phyloP scores from a whole-genome alignment of 2,329 filamentous ascomycete species.

The Aureobasidium uvarum region DNA sequence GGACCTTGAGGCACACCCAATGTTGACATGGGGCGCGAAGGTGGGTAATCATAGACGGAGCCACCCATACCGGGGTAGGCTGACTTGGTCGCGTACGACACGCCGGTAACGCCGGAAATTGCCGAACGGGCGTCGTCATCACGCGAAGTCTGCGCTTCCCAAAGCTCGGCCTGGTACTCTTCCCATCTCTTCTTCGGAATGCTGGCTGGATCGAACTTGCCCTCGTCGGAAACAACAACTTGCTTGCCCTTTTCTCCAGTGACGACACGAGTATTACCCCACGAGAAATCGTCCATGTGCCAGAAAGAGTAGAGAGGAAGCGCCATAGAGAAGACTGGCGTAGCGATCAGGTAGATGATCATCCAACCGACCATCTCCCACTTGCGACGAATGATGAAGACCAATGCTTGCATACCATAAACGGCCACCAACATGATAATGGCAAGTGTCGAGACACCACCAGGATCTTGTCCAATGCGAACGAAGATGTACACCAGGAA shows the following conservation, averaged over 20 bases:
- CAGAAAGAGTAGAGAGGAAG: conserved; percentile 95
- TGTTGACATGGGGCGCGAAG: conserved; percentile 51
- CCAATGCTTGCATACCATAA: conserved; percentile 93
- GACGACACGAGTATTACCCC: conserved; percentile 98
- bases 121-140: conserved; percentile 83
- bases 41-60: conserved; percentile 60
- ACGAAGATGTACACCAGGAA: conserved; percentile 91
- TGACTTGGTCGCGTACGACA: conserved; percentile 84
- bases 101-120: conserved; percentile 68
- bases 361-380: conserved; percentile 99
- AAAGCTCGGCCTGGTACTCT: conserved; percentile 96
- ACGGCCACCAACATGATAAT: conserved; percentile 93
- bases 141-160: conserved; percentile 77
- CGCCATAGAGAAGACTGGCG: conserved; percentile 86
- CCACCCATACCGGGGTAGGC: conserved; percentile 48
- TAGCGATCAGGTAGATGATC: conserved; percentile 88
- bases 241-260: conserved; percentile 91
- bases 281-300: conserved; percentile 99
- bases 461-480: conserved; percentile 60
- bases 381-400: conserved; percentile 93
- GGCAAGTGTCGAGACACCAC: conserved; percentile 73
- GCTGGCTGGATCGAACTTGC: conserved; percentile 89
- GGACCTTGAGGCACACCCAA: conserved; percentile 23
- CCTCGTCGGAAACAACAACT: conserved; percentile 91
- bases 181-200: conserved; percentile 99